Evolutionary conservation across 192 early-diverging fungal species (phyloP).

Genomic region (Funneliformis geosporum): DNA sequence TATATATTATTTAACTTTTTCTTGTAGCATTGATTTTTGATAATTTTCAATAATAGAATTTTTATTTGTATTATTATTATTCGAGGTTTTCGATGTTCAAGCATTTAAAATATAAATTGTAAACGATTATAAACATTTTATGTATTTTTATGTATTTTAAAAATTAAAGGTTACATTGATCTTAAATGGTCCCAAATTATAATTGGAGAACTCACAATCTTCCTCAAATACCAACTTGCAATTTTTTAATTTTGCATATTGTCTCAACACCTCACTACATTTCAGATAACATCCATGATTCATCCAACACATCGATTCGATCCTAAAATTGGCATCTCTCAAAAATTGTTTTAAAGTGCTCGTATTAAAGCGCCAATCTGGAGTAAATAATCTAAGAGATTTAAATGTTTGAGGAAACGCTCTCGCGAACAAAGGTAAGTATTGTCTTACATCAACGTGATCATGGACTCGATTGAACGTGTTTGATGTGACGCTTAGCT

Average conservation of each 20-base stretch:
- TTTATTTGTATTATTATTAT: too few relatives aligned
- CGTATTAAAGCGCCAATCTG: background rate
- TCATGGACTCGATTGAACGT: background rate
- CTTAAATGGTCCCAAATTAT: background rate
- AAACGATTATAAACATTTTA: too few relatives aligned
- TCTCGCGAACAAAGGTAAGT: background rate
- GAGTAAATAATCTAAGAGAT: background rate
- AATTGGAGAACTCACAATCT: background rate
- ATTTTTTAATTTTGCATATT: background rate
- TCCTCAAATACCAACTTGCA: background rate
- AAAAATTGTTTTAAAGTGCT: background rate
- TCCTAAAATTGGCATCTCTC: background rate
- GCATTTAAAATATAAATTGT: too few relatives aligned
- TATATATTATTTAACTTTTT: too few relatives aligned
- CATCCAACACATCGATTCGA: background rate
- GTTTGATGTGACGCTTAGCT: background rate
- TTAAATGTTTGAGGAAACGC: background rate
- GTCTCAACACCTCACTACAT: background rate
- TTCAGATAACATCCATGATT: background rate
- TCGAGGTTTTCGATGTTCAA: too few relatives aligned
- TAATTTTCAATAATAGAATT: too few relatives aligned
- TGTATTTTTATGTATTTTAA: too few relatives aligned
- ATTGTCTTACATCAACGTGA: background rate
- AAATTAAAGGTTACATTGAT: background rate
- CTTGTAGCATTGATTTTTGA: too few relatives aligned